Conservation (phyloP, 2,329 filamentous ascomycete species). For the Arthrobotrys sphaeroides region DNA sequence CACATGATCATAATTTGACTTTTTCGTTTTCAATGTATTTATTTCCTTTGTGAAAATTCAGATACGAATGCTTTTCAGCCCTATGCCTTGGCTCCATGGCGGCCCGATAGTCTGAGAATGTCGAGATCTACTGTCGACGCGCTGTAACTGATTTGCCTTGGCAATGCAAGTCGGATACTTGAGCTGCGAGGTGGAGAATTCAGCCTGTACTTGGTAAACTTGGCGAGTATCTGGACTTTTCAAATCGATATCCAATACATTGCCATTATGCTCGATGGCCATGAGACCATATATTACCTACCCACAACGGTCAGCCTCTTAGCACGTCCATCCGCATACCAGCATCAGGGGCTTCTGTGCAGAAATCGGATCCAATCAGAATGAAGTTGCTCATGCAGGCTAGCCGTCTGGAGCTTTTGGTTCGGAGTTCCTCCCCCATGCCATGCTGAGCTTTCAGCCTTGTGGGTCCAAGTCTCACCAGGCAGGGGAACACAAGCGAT, state of each 20-base stretch:
- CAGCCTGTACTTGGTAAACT: neutral
- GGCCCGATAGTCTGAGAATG: neutral
- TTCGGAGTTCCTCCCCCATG: constrained; percentile 4
- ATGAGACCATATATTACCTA: too few relatives aligned
- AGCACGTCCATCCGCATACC: neutral
- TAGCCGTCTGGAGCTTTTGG: neutral
- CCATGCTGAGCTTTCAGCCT: neutral
- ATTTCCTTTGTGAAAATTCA: neutral
- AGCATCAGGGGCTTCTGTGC: neutral
- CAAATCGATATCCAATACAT: too few relatives aligned
- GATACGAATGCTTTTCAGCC: neutral
- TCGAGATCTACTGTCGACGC: neutral
- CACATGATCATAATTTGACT: too few relatives aligned
- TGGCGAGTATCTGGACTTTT: neutral
- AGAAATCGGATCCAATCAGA: neutral
- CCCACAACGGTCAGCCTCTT: neutral
- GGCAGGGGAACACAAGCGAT: neutral
- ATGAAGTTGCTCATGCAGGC: neutral
- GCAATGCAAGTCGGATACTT: too few relatives aligned
- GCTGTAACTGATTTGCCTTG: neutral
- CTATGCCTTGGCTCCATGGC: neutral
- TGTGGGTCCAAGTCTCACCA: neutral
- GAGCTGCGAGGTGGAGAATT: neutral
- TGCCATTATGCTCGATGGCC: too few relatives aligned
- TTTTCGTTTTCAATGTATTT: neutral